These are phyloP conservation scores for Schwanniomyces vanrijiae DNA, from an alignment of 805 yeast species.

Conservation along the genomic window DNA sequence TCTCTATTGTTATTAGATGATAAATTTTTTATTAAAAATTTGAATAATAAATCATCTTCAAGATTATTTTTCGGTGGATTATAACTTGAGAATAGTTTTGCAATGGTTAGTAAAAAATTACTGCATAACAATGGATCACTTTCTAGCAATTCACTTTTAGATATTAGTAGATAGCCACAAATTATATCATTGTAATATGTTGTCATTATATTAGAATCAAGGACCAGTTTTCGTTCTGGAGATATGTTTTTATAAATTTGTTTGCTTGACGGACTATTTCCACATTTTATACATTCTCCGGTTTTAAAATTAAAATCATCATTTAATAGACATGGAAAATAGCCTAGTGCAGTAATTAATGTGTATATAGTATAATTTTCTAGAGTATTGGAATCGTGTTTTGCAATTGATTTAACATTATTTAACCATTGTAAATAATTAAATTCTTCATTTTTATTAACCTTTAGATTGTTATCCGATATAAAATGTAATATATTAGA, in stretches of 20 bases:
- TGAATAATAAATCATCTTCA: constrained; percentile 29
- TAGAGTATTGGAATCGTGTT: constrained; percentile 5
- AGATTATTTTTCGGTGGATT: constrained; percentile 40
- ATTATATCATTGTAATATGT: constrained; percentile 24
- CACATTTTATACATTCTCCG: constrained; percentile 40
- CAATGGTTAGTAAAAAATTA: constrained; percentile 48
- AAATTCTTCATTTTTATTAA: neutral
- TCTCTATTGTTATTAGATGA: constrained; percentile 48
- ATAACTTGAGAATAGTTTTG: constrained; percentile 52
- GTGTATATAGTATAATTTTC: constrained; percentile 19
- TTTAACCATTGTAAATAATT: constrained; percentile 21
- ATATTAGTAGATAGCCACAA: constrained; percentile 15
- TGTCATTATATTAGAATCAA: constrained; percentile 20
- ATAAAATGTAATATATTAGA: constrained; percentile 3
- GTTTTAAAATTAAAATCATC: constrained; percentile 32
- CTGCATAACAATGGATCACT: constrained; percentile 27
- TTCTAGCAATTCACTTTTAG: constrained; percentile 7
- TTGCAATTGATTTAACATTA: constrained; percentile 12
- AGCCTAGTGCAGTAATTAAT: constrained; percentile 39
- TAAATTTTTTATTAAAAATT: constrained; percentile 41
- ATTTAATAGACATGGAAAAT: constrained; percentile 42
- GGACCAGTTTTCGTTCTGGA: constrained; percentile 19
- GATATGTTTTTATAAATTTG: constrained; percentile 24
- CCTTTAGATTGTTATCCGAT: neutral
- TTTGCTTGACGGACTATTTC: constrained; percentile 20